Evolutionary conservation across 371 early-diverging fungal genomes (phyloP).

Genomic region (Syncephalastrum contaminatum): DNA sequence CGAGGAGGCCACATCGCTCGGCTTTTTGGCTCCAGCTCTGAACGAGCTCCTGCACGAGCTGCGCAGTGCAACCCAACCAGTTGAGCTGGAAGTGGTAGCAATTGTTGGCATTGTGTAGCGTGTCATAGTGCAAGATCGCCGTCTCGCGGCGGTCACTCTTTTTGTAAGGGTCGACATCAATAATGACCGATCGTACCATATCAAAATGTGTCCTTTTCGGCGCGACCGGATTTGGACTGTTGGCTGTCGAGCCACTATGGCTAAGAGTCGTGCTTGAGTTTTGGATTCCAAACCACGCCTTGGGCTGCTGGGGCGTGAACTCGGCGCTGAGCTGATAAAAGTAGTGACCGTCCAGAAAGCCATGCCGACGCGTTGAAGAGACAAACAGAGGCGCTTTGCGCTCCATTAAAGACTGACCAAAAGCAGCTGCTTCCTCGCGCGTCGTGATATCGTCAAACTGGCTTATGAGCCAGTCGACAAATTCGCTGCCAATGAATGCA

Average conservation of each 20-base stretch:
- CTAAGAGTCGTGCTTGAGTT: constrained; percentile 18
- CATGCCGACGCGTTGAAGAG: constrained; percentile 72
- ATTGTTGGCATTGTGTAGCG: constrained; percentile 81
- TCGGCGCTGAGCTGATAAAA: constrained; percentile 81
- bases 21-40: constrained; percentile 83
- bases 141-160: constrained; percentile 78
- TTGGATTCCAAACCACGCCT: constrained; percentile 23
- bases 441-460: constrained; percentile 79
- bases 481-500: constrained; percentile 85
- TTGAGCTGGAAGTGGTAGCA: constrained; percentile 94
- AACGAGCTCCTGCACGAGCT: constrained; percentile 86
- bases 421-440: constrained; percentile 80
- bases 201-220: constrained; percentile 23
- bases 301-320: constrained; percentile 43
- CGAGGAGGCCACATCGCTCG: constrained; percentile 84
- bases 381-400: constrained; percentile 70
- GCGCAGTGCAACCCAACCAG: constrained; percentile 94
- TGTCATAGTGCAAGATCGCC: constrained; percentile 89
- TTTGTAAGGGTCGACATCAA: constrained; percentile 79
- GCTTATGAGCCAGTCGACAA: constrained; percentile 88
- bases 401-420: constrained; percentile 78
- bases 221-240: constrained; percentile 15
- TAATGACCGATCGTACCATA: constrained; percentile 64
- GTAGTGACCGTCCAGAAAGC: constrained; percentile 90
- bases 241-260: constrained; percentile 26